These are phyloP conservation scores for Populus alba DNA, from an alignment of 345 rosid genomes.

Conservation along the genomic window DNA sequence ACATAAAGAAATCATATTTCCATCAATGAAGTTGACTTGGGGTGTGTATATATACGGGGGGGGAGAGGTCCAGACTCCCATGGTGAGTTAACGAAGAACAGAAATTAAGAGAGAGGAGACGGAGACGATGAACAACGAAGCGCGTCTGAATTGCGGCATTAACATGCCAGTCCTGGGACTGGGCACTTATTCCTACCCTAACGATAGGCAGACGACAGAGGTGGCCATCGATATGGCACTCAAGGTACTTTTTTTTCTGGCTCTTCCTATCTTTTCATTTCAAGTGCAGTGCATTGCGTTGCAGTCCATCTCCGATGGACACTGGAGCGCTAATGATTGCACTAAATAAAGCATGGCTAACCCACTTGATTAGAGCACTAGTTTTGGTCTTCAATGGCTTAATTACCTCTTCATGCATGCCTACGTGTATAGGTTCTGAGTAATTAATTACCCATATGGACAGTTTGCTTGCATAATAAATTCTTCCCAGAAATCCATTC, in stretches of 20 bases:
- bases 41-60: slow-evolving; percentile 24
- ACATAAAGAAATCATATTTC: background rate
- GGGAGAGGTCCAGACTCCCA: background rate
- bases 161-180: slow-evolving; percentile 69
- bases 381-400: too few species aligned
- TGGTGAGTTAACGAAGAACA: background rate
- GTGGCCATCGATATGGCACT: slow-evolving; percentile 63
- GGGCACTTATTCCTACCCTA: slow-evolving; percentile 62
- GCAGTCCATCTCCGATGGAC: too few species aligned
- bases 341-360: too few species aligned
- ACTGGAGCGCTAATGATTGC: too few species aligned
- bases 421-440: too few species aligned
- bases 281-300: too few species aligned
- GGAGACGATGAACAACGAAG: slow-evolving; percentile 42
- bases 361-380: too few species aligned
- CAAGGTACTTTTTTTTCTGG: slow-evolving; percentile 38
- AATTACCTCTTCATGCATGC: too few species aligned
- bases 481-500: too few species aligned
- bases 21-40: slow-evolving; percentile 48
- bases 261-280: too few species aligned
- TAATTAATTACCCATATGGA: too few species aligned
- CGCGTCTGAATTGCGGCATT: slow-evolving; percentile 57
- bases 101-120: background rate
- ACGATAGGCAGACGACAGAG: slow-evolving; percentile 45
- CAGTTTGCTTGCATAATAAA: too few species aligned